Conservation (phyloP, 176 grass and related monocot species). For the Musa acuminata region DNA sequence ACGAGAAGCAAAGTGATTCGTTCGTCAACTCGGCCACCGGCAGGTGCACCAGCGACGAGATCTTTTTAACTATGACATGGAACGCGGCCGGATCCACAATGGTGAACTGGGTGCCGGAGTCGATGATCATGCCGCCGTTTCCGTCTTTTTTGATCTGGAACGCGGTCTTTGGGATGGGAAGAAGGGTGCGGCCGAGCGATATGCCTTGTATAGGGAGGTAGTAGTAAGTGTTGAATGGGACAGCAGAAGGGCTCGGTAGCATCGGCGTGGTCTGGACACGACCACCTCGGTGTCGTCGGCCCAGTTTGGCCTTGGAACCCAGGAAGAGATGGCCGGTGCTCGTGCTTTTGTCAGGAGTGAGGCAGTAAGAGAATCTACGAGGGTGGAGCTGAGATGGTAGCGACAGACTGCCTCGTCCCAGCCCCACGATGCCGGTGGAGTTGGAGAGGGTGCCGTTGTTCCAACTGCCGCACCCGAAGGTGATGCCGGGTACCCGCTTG, state of each 20-base stretch:
- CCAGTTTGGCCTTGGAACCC: neutral
- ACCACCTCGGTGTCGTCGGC: too few species aligned
- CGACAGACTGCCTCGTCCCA: neutral
- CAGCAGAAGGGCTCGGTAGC: neutral
- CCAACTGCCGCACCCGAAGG: neutral
- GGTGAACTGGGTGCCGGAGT: constrained; percentile 57
- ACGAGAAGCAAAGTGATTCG: constrained; percentile 2
- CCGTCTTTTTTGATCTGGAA: neutral
- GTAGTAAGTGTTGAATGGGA: neutral
- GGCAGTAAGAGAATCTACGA: constrained; percentile 1
- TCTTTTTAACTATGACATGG: constrained; percentile 15
- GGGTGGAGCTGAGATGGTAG: neutral
- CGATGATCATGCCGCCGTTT: constrained; percentile 33
- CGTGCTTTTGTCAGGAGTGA: neutral
- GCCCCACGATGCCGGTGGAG: constrained; percentile 2
- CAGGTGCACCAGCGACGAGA: constrained; percentile 27
- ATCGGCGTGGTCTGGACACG: neutral
- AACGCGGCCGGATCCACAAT: constrained; percentile 17
- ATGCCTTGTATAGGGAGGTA: neutral
- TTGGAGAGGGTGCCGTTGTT: neutral
- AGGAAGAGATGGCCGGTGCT: neutral
- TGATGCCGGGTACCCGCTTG: neutral
- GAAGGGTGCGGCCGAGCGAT: neutral
- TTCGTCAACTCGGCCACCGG: neutral
- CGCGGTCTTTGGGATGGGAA: neutral